Percentiles rank a stretch among this genome's conserved stretches.
These are phyloP conservation scores for Alternaria brassicicola DNA, from an alignment of 2,329 filamentous ascomycete genomes.

Conservation along the genomic window DNA sequence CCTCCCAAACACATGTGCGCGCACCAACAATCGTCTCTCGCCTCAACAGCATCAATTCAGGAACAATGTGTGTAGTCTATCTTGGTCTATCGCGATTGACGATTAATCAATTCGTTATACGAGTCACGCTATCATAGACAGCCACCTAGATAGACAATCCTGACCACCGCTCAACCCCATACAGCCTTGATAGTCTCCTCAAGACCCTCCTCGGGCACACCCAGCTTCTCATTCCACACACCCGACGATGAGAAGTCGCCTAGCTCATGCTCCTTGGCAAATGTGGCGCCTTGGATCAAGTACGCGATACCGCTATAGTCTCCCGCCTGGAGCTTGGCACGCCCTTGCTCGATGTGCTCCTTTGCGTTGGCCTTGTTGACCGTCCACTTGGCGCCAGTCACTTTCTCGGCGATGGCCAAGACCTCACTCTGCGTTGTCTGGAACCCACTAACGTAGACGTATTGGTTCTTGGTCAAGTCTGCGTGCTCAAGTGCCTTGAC, in stretches of 20 bases:
- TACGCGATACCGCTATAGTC: conserved; percentile 36
- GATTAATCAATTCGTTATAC: background rate
- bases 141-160: background rate
- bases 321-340: conserved; percentile 46
- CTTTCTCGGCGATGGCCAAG: conserved; percentile 59
- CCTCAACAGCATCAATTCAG: background rate
- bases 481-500: conserved; percentile 58
- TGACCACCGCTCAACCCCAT: background rate
- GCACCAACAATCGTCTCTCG: background rate
- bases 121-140: background rate
- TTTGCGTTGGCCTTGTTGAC: conserved; percentile 51
- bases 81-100: rapidly evolving
- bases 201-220: conserved; percentile 49
- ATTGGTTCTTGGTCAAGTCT: conserved; percentile 62
- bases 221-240: conserved; percentile 52
- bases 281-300: conserved; percentile 29
- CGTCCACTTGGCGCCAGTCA: conserved; percentile 59
- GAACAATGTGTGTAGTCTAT: rapidly evolving
- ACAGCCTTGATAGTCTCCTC: conserved; percentile 40
- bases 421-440: conserved; percentile 65
- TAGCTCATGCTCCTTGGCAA: conserved; percentile 24
- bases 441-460: conserved; percentile 64
- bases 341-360: conserved; percentile 37
- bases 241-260: conserved; percentile 31
- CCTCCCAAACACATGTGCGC: background rate